phyloP scores from a whole-genome alignment of 2,329 filamentous ascomycete genomes.

The Colletotrichum spaethianum region DNA sequence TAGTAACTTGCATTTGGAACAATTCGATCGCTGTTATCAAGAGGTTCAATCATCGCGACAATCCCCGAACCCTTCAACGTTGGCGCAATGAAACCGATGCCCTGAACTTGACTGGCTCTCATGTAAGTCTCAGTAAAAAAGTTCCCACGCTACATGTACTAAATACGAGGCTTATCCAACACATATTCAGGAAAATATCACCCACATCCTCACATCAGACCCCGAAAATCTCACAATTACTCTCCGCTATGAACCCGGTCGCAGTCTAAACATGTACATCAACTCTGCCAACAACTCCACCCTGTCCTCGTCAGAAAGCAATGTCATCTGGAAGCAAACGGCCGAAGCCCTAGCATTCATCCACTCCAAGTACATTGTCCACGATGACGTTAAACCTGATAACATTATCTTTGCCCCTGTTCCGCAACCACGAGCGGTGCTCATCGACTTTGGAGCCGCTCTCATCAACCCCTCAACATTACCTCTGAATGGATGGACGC shows the following conservation, averaged over 20 bases:
- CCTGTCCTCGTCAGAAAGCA: neutral
- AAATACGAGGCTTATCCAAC: neutral
- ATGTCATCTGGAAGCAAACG: neutral
- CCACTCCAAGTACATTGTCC: neutral
- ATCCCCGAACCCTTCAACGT: neutral
- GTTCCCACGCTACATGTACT: too few species aligned
- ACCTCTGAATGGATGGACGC: neutral
- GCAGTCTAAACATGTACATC: neutral
- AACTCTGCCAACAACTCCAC: neutral
- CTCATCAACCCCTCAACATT: neutral
- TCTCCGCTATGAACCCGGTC: neutral
- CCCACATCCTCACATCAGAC: neutral
- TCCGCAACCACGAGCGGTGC: neutral
- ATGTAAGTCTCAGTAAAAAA: neutral
- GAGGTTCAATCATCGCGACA: neutral
- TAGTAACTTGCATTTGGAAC: neutral
- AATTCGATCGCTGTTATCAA: neutral
- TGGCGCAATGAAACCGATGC: neutral
- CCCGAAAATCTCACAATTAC: neutral
- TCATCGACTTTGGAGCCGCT: slow-evolving; percentile 10
- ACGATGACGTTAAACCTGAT: slow-evolving; percentile 15
- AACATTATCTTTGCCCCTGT: neutral
- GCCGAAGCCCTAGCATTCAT: neutral
- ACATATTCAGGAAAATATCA: neutral
- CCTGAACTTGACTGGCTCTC: neutral